Evolutionary conservation across 148 eudicot species (phyloP), one percentile per base, ranked within the genome.

Genomic region (Simmondsia chinensis): DNA sequence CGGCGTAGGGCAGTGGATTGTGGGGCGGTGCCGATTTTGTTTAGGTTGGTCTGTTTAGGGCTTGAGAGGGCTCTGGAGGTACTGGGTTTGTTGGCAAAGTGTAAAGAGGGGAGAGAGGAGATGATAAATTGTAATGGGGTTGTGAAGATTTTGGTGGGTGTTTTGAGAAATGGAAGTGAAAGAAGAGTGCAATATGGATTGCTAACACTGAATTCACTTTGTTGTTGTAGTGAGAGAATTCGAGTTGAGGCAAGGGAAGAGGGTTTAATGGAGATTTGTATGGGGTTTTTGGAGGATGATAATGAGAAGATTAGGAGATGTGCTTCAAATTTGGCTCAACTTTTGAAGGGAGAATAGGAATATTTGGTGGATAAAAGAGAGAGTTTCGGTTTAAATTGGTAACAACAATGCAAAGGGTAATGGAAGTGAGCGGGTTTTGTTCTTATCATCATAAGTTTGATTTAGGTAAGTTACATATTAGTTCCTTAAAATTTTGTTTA

Each of bases 41-140:
- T 69, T 0, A 23, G 31, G 21, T 57, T 61, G 14, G 80, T 78
- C 3, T 19, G 40, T 4, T 43, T 45, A 12, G 99, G 99, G 1
- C 64, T 85, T 0, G 99, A 91, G 12, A 36, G 99, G 57, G 94
- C 94, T 0, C 72, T 91, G 7, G 86, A 91, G 50, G 95, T 91
- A 7, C 15, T 91, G 28, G 89, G 83, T 4, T 52, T 82, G 41
- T 25, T 91, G 56, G 88, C 69, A 0, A 91, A 86, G 38, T 85
- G 94, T 33, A 72, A 48, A 23, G 71, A 69, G 43, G 99, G 86
- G 9, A 73, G 94, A 43, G 69, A 72, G 5, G 86, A 79, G 35
- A 72, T 91, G 69, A 34, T 57, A 14, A 75, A 54, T 36, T 50
- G 56, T 41, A 52, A 59, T 36, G 80, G 69, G 20, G 42, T 72